Conservation (phyloP, 1,284 basidiomycete species). For the Sporisorium iseilematis-ciliati region DNA sequence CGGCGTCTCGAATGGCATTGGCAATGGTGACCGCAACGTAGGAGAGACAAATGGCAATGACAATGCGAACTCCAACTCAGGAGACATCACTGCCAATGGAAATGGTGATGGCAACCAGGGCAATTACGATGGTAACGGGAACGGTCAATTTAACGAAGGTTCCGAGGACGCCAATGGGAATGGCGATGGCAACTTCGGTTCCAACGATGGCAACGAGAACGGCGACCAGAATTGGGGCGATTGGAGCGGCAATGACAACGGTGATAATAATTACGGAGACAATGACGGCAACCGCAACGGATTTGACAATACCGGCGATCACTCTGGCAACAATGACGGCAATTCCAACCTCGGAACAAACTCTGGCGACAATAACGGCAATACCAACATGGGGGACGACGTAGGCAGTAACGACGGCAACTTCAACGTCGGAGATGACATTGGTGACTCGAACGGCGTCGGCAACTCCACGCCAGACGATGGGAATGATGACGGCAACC, state of each 20-base stretch:
- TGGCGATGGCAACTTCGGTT: slow-evolving; percentile 15
- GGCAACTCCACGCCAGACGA: no score
- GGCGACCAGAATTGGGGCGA: slow-evolving; percentile 9
- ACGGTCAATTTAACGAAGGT: slow-evolving; percentile 12
- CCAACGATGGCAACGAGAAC: slow-evolving; percentile 14
- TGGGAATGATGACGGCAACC: background rate
- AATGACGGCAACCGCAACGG: slow-evolving; percentile 10
- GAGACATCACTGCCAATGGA: slow-evolving; percentile 7
- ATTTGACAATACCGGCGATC: slow-evolving; percentile 7
- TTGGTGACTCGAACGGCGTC: no score
- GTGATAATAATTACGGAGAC: slow-evolving; percentile 2
- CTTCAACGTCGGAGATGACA: no score
- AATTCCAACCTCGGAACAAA: no score
- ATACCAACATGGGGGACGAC: background rate
- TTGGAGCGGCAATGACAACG: slow-evolving; percentile 9
- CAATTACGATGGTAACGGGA: slow-evolving; percentile 6
- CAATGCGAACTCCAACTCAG: slow-evolving; percentile 8
- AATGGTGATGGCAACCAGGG: slow-evolving; percentile 17
- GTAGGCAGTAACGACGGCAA: no score
- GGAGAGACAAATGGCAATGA: slow-evolving; percentile 7
- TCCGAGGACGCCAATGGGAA: slow-evolving; percentile 6
- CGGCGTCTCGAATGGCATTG: slow-evolving; percentile 2
- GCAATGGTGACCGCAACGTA: slow-evolving; percentile 1
- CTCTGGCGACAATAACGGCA: no score
- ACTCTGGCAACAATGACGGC: slow-evolving; percentile 11